These are phyloP conservation scores for Brasilioporus rufonigricans DNA, from an alignment of 768 basidiomycete genomes.

Conservation along the genomic window DNA sequence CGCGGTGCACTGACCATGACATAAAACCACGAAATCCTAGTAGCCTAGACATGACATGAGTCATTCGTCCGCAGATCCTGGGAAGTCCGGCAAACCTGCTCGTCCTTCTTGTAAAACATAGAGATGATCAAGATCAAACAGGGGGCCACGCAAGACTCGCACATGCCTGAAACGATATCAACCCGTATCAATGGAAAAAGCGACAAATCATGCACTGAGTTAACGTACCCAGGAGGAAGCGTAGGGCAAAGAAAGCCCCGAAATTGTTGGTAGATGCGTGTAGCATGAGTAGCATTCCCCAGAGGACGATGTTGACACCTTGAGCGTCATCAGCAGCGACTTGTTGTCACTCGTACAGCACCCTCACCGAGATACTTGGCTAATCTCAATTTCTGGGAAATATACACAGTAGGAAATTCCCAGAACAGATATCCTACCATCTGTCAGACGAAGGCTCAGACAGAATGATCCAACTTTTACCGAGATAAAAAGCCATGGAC, in stretches of 20 bases:
- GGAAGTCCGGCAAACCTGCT: too few relatives aligned
- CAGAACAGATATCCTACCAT: conserved; percentile 51
- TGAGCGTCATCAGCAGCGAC: not conserved
- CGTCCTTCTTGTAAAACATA: too few relatives aligned
- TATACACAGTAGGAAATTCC: conserved; percentile 67
- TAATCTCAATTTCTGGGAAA: conserved; percentile 56
- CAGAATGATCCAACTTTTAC: conserved; percentile 25
- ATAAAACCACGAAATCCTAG: conserved; percentile 64
- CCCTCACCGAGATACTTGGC: conserved; percentile 60
- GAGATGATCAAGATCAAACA: too few relatives aligned
- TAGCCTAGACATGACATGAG: too few relatives aligned
- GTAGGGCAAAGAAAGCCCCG: conserved; percentile 58
- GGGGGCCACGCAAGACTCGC: conserved; percentile 67
- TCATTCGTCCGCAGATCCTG: too few relatives aligned
- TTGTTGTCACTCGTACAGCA: not conserved
- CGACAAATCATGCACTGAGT: not conserved
- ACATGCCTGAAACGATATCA: conserved; percentile 47
- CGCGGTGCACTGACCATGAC: conserved; percentile 46
- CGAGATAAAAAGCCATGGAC: conserved; percentile 62
- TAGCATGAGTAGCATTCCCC: conserved; percentile 59
- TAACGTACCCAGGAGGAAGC: conserved; percentile 53
- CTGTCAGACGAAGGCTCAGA: not conserved
- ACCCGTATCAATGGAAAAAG: not conserved
- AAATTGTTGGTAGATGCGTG: conserved; percentile 58
- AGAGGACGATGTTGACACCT: conserved; percentile 58